Conservation (phyloP, 257 asterid genomes). For the Craterostigma plantagineum region DNA sequence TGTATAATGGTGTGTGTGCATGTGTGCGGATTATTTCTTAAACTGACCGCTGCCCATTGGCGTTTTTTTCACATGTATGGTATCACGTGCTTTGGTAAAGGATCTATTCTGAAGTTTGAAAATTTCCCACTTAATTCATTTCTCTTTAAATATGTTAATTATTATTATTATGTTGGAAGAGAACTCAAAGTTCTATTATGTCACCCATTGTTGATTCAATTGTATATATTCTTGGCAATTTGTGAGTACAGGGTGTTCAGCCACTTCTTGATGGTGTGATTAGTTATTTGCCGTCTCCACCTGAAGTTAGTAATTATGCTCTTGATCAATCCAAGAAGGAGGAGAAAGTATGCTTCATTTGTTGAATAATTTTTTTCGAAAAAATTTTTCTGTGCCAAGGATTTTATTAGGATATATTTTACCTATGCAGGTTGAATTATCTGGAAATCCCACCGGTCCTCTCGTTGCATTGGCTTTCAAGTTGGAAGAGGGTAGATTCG, state of each 20-base stretch:
- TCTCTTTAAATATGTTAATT: too few relatives aligned
- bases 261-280: constrained; percentile 94
- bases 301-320: constrained; percentile 70
- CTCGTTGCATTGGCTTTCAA: constrained; percentile 96
- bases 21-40: too few relatives aligned
- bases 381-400: constrained; percentile 6
- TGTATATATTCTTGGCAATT: background rate
- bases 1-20: too few relatives aligned
- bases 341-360: constrained; percentile 45
- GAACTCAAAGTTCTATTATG: too few relatives aligned
- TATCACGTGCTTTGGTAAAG: background rate
- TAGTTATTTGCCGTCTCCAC: constrained; percentile 80
- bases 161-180: too few relatives aligned
- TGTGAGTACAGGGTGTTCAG: constrained; percentile 69
- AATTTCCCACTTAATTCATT: too few relatives aligned
- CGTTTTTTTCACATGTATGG: background rate
- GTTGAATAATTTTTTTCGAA: constrained; percentile 7
- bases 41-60: too few relatives aligned
- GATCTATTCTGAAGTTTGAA: too few relatives aligned
- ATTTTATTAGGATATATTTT: constrained; percentile 8
- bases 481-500: constrained; percentile 91
- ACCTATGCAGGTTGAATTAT: constrained; percentile 41
- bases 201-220: background rate
- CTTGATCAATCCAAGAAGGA: constrained; percentile 86
- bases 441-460: constrained; percentile 88